Evolutionary conservation across 352 stramenopile species (phyloP), one percentile per base, ranked within the genome.

Genomic region (Blastocystis sp.): DNA sequence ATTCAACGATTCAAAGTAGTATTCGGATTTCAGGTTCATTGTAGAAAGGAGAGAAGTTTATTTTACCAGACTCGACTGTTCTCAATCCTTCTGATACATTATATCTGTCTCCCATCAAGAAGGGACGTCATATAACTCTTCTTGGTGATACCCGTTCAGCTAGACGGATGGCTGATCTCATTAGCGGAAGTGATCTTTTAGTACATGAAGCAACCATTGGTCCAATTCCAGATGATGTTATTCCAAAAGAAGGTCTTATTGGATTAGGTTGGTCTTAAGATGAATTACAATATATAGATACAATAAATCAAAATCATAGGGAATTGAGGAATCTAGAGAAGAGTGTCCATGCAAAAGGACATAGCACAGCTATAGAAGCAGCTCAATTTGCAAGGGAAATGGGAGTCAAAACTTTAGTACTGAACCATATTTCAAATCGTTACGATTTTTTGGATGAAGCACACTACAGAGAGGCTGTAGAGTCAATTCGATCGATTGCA

Each of bases 351-450:
- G 4, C 33, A n/a, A 81, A 81, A 24, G 70, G 70, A 60, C 70
- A 81, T 9, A 81, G 70, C 4, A 81, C 70, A n/a, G 70, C 70
- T 6, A 3, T 81, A 17, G 70, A 81, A n/a, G 70, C 70, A 9
- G 70, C 44, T 40, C 35, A 15, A 19, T 81, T 81, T 64, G 70
- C 44, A n/a, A n/a, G 51, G 9, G 44, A 81, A 22, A 6, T 81
- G 15, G 24, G 62, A 24, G 70, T 56, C 42, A 81, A 81, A 56
- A 27, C 24, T 9, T 35, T 81, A 3, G 48, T 81, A 17, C 53
- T 81, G 37, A 81, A 81, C 37, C 70, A 81, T 40, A 81, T 81
- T 33, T 81, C 70, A 0, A 81, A 81, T 64, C 70, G 70, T n/a
- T 81, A 81, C 37, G 70, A 81, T 51, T 81, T 37, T 40, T n/a